Evolutionary conservation across 768 basidiomycete genomes (phyloP), one percentile per base, ranked within the genome.

Genomic region (Roridomyces roridus): DNA sequence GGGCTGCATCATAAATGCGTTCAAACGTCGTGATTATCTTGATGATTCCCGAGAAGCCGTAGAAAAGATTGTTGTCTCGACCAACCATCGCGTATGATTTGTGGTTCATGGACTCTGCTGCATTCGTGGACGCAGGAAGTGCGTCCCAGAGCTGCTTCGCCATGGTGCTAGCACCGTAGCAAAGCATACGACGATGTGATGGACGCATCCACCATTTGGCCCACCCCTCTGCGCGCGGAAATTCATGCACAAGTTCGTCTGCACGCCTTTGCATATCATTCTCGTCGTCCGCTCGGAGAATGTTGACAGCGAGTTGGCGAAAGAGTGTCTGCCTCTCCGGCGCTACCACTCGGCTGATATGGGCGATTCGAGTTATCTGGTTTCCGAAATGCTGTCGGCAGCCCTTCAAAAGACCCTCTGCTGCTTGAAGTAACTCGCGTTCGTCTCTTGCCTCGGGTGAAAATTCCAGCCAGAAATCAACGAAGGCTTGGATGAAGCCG

Each of bases 301-400:
- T 31, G 6, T 31, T 14, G 29, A 31, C 7, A 31, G 6, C 7
- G 14, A 42, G 41, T 42, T 14, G 23, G 14, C 31, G 17, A 9
- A 39, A 52, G 57, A 73, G 73, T 3, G 42, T 50, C 4, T 49
- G 47, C 0, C 45, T 52, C 6, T 36, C 7, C 2, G 59, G 44
- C 0, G 57, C 64, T 2, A 75, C 57, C 25, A 66, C 60, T 7
- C 40, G 60, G 23, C 48, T 55, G 18, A 69, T 70, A 2, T 59
- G 58, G 24, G 49, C 57, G 15, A 74, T 47, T 2, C 73, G 51
- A 9, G 65, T 68, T 5, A 69, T 63, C 26, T 61, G 61, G 9
- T 66, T 59, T 3, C 63, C 53, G 34, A 70, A 75, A 51, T 74
- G 74, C 45, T 73, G 66, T 8, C 35, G 28, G 43, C 74, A 75